Conservation (phyloP, 202 grass and related monocot species). For the Dendrocalamus latiflorus region DNA sequence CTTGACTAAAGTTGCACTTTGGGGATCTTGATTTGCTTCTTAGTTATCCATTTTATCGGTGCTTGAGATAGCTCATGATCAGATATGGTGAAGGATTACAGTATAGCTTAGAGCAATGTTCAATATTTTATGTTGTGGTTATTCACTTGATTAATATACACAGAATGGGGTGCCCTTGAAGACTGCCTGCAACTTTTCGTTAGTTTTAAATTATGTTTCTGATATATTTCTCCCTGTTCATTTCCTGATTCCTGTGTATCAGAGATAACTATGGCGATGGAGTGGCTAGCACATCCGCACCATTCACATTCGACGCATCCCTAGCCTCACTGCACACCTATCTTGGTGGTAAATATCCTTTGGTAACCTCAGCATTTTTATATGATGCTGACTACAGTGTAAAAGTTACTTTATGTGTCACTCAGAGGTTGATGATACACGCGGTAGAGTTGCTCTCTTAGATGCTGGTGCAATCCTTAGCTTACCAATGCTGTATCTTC, state of each 20-base stretch:
- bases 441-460: conserved; percentile 53
- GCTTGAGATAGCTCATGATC: not conserved
- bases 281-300: conserved; percentile 32
- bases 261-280: conserved; percentile 33
- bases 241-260: conserved; percentile 23
- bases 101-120: not conserved
- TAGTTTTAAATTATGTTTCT: not conserved
- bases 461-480: conserved; percentile 60
- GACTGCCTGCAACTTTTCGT: not conserved
- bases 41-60: not conserved
- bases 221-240: not conserved
- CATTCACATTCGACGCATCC: conserved; percentile 53
- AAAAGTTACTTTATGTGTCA: conserved; percentile 7
- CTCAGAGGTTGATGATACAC: conserved; percentile 91
- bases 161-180: not conserved
- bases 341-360: conserved; percentile 69
- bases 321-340: conserved; percentile 78
- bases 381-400: conserved; percentile 6
- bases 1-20: not conserved
- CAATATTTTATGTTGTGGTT: not conserved
- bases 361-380: not conserved
- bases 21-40: not conserved
- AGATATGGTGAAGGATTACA: not conserved
- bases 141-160: not conserved
- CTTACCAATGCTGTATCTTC: conserved; percentile 82